phyloP scores from a whole-genome alignment of 2,329 filamentous ascomycete genomes.

The Cucurbitaria berberidis region DNA sequence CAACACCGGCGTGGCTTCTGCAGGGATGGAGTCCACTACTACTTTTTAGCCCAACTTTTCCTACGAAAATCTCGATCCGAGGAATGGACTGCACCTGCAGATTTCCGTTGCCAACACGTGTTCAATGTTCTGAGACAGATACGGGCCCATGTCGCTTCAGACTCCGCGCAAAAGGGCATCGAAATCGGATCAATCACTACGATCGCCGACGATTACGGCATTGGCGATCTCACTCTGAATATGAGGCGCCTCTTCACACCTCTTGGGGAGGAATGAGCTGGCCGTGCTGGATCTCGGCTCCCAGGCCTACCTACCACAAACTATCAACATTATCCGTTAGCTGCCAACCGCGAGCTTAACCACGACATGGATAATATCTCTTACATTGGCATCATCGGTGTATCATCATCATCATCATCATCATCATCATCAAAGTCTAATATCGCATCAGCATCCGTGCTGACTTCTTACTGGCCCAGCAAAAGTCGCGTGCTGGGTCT shows the following conservation, averaged over 20 bases:
- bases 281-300: not conserved
- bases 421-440: conserved; percentile 18
- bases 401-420: conserved; percentile 29
- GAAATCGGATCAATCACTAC: conserved; percentile 72
- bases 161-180: conserved; percentile 69
- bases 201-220: conserved; percentile 71
- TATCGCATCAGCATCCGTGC: conserved; percentile 10
- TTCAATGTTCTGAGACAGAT: conserved; percentile 67
- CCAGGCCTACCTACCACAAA: not conserved
- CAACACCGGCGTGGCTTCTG: conserved; percentile 72
- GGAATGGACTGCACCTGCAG: conserved; percentile 63
- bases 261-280: conserved; percentile 40
- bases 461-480: conserved; percentile 17
- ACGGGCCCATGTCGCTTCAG: conserved; percentile 65
- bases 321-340: not conserved
- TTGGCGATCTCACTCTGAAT: conserved; percentile 69
- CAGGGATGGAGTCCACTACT: conserved; percentile 74
- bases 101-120: conserved; percentile 65
- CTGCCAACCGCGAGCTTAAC: not conserved
- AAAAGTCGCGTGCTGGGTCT: conserved; percentile 18
- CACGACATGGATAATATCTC: conserved; percentile 14
- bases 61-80: conserved; percentile 63
- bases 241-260: conserved; percentile 75
- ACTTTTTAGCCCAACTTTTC: conserved; percentile 72
- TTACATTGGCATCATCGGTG: conserved; percentile 25